phyloP scores from a whole-genome alignment of 371 early-diverging fungal genomes.

The Saksenaea vasiformis region DNA sequence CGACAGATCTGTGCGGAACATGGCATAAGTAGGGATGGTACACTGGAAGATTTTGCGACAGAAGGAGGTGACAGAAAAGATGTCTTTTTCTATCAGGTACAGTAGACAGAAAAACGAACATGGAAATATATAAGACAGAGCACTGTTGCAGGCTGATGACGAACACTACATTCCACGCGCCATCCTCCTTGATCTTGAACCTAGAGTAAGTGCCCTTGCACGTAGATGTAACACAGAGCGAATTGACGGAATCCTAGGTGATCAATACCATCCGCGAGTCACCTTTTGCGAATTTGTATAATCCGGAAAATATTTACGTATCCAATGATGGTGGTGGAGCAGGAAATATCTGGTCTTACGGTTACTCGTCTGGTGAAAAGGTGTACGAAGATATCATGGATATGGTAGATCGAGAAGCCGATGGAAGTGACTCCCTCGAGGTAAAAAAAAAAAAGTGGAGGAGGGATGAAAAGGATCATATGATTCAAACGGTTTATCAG shows the following conservation, averaged over 20 bases:
- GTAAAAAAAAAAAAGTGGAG: constrained; percentile 20
- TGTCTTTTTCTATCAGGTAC: constrained; percentile 98
- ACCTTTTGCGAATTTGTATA: constrained; percentile 80
- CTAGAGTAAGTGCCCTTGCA: constrained; percentile 67
- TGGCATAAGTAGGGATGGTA: constrained; percentile 84
- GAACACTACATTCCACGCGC: constrained; percentile 94
- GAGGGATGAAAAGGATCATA: background rate
- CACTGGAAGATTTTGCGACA: constrained; percentile 84
- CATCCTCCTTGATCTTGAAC: constrained; percentile 91
- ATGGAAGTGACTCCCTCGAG: constrained; percentile 90
- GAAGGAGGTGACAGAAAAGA: constrained; percentile 96
- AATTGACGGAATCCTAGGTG: constrained; percentile 44
- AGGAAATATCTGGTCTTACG: constrained; percentile 95
- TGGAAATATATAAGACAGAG: background rate
- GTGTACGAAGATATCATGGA: constrained; percentile 87
- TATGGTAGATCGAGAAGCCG: constrained; percentile 94
- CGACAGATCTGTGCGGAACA: constrained; percentile 88
- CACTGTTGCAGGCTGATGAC: constrained; percentile 76
- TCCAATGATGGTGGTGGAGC: constrained; percentile 95
- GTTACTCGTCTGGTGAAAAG: constrained; percentile 81
- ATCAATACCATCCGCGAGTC: constrained; percentile 73
- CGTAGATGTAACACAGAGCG: background rate
- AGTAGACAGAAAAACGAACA: background rate
- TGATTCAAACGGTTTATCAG: constrained; percentile 17
- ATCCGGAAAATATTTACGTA: constrained; percentile 90